Base-by-base conservation (phyloP, 1,284 basidiomycete species). In the Cutaneotrichosporon mucoides region DNA sequence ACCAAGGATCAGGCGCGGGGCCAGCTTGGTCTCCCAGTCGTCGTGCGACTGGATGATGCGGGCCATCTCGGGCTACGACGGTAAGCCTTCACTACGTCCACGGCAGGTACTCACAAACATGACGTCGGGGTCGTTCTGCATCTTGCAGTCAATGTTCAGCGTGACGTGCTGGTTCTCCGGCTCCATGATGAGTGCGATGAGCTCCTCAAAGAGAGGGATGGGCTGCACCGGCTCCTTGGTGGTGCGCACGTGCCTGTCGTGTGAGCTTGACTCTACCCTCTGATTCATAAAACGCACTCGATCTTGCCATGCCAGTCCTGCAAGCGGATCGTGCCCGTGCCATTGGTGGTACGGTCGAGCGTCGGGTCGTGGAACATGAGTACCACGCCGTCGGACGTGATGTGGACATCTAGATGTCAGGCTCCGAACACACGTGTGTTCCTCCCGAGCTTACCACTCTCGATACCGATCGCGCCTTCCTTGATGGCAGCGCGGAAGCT, bases 331-430 rank as follows among this genome's bases (percentile, higher is more conserved):
- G 77, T 66, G 13, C 83, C 84, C 12, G 74, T 79, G 11, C 83
- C 82, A 63, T 81, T 78, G 12, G 84, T 85, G 35, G 84, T 84
- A 33, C 84, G 73, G 60, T 83, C 82, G 45, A 84, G 67, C 13
- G 75, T 86, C 5, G 91, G 89, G 78, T 97, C 93, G 76, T 97
- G 94, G 78, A 96, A 97, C 93, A 98, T 96, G 63, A 98, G 77
- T 43, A 98, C 88, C 55, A 95, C 87, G 68, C 88, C 84, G 79
- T 99, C 95, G 65, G 84, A 82, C 51, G 94, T 94, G 71, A 96
- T 88, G 77, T 98, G 94, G 65, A 98, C 93, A 84, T 98, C 94
- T 94, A 24, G 24, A 24, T 24, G 24, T 24, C 24, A 24, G 24
- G 2, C 2, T 24, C 24, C 24, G 24, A 24, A 24, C 24, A 24